These are phyloP conservation scores for Xylona heveae DNA, from an alignment of 495 filamentous ascomycete genomes.

Conservation along the genomic window DNA sequence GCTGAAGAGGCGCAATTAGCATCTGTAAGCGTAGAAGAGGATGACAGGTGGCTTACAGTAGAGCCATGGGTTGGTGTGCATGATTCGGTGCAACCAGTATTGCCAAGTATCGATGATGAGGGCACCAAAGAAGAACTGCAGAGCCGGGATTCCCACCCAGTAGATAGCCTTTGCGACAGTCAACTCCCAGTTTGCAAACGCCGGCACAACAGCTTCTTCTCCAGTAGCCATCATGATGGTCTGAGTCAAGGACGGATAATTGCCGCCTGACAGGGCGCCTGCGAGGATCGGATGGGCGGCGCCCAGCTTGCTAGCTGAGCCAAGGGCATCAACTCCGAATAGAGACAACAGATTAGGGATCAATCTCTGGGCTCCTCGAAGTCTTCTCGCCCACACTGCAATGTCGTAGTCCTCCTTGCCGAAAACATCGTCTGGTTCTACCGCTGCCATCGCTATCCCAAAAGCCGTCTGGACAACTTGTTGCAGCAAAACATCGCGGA, in stretches of 20 bases:
- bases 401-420: constrained; percentile 6
- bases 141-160: constrained; percentile 48
- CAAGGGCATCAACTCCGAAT: constrained; percentile 3
- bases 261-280: constrained; percentile 46
- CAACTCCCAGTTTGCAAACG: constrained; percentile 55
- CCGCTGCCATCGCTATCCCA: constrained; percentile 3
- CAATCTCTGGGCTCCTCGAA: constrained; percentile 3
- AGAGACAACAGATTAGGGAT: constrained; percentile 3
- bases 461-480: constrained; percentile 7
- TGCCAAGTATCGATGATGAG: constrained; percentile 82
- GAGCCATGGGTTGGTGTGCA: constrained; percentile 91
- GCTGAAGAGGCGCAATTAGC: constrained; percentile 23
- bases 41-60: constrained; percentile 45
- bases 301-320: constrained; percentile 10
- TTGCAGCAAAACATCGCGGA: constrained; percentile 6
- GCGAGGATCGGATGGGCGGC: constrained; percentile 38
- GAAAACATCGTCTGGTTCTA: constrained; percentile 5
- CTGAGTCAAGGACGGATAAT: constrained; percentile 34
- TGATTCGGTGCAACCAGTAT: constrained; percentile 83
- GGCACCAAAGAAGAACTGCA: constrained; percentile 55
- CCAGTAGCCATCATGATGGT: constrained; percentile 6
- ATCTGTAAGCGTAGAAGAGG: not conserved
- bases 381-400: constrained; percentile 5
- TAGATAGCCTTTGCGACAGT: constrained; percentile 52
- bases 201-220: constrained; percentile 9